Percentiles rank a stretch among this genome's conserved stretches.
phyloP scores from a whole-genome alignment of 2,329 filamentous ascomycete species.

The Aureobasidium sp. region DNA sequence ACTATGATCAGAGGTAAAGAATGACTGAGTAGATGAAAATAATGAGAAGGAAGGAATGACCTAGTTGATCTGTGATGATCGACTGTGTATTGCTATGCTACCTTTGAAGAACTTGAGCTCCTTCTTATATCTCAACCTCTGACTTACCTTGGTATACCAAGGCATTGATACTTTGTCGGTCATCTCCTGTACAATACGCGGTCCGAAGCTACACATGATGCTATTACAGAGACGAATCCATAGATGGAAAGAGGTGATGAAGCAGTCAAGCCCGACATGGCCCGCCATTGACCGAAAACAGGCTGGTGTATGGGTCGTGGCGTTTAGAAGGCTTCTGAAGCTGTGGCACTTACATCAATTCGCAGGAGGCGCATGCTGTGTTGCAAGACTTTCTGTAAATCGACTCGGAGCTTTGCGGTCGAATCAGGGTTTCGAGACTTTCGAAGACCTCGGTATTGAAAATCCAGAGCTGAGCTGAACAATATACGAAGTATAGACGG shows the following conservation, averaged over 20 bases:
- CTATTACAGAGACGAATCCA: neutral
- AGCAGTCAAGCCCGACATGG: neutral
- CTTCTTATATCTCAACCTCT: constrained; percentile 1
- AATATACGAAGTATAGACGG: constrained; percentile 4
- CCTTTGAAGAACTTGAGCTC: neutral
- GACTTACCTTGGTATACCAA: neutral
- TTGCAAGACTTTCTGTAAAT: neutral
- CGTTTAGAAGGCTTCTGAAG: neutral
- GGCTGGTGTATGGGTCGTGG: neutral
- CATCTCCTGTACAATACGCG: neutral
- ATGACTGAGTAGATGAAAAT: neutral
- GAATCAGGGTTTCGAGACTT: neutral
- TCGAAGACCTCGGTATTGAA: neutral
- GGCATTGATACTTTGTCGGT: neutral
- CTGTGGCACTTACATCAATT: neutral
- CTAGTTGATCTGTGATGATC: constrained; percentile 5
- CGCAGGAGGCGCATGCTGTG: neutral
- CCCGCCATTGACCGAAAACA: neutral
- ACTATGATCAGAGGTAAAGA: neutral
- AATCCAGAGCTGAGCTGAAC: constrained; percentile 9
- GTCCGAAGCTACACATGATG: neutral
- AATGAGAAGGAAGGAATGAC: neutral
- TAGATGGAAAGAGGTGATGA: constrained; percentile 2
- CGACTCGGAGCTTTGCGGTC: neutral
- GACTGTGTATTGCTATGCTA: neutral